These are phyloP conservation scores for Teratosphaeria zuluensis DNA, from an alignment of 2,329 filamentous ascomycete genomes.

Conservation along the genomic window DNA sequence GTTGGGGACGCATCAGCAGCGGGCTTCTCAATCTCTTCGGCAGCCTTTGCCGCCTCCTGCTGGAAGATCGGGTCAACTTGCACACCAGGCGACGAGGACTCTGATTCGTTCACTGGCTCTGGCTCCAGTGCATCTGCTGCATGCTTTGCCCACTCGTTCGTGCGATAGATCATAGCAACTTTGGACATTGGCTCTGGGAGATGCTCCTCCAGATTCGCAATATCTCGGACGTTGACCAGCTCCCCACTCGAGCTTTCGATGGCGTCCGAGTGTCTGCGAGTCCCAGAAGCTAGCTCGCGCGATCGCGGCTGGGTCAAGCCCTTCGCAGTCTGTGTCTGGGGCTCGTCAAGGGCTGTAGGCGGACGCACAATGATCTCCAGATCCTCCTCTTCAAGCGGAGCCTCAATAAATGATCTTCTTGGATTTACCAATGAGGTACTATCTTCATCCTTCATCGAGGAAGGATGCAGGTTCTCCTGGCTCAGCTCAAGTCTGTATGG, in stretches of 20 bases:
- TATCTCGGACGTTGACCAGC: constrained; percentile 4
- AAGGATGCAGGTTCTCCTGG: background rate
- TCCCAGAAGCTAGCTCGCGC: background rate
- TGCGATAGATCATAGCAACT: constrained; percentile 73
- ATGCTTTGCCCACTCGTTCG: constrained; percentile 95
- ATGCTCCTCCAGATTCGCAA: constrained; percentile 42
- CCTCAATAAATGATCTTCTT: constrained; percentile 6
- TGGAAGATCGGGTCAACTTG: constrained; percentile 22
- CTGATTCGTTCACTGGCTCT: constrained; percentile 14
- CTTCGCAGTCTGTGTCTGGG: background rate
- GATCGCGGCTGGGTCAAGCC: background rate
- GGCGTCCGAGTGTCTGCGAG: background rate
- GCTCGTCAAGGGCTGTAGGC: constrained; percentile 1
- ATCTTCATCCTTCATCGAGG: background rate
- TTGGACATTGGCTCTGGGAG: constrained; percentile 65
- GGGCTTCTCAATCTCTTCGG: constrained; percentile 5
- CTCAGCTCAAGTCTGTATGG: background rate
- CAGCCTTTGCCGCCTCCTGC: constrained; percentile 9
- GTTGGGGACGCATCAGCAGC: background rate
- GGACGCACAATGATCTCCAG: constrained; percentile 12
- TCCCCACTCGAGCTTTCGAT: constrained; percentile 1
- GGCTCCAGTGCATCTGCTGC: constrained; percentile 60
- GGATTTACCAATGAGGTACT: background rate
- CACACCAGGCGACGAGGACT: constrained; percentile 32
- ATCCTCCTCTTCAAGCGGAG: constrained; percentile 13